phyloP scores from a whole-genome alignment of 306 rosid species.

The Sphenostylis stenocarpa region DNA sequence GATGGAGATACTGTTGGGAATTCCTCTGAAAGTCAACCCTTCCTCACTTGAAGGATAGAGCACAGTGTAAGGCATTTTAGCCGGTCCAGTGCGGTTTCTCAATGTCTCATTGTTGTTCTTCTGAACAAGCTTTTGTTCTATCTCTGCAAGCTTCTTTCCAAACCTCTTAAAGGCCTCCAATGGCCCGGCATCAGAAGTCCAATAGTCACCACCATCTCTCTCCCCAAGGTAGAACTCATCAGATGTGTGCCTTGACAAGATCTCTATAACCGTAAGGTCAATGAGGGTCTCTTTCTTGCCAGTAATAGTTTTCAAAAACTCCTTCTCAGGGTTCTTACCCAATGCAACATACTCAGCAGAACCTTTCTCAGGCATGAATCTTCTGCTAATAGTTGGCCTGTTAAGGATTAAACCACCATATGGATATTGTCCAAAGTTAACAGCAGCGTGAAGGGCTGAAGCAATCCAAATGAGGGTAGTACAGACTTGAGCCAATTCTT shows the following conservation, averaged over 20 bases:
- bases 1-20: constrained; percentile 68
- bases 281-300: constrained; percentile 48
- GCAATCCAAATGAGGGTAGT: constrained; percentile 63
- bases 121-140: neutral
- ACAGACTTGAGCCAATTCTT: constrained; percentile 43
- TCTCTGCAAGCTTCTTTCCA: constrained; percentile 22
- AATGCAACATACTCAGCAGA: constrained; percentile 54
- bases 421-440: constrained; percentile 63
- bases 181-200: constrained; percentile 33
- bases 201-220: constrained; percentile 31
- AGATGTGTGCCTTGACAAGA: constrained; percentile 62
- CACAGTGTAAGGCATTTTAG: constrained; percentile 62
- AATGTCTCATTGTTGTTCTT: constrained; percentile 4
- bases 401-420: constrained; percentile 65
- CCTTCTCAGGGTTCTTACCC: constrained; percentile 43
- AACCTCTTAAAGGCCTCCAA: constrained; percentile 34
- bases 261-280: constrained; percentile 55
- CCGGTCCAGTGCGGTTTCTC: constrained; percentile 39
- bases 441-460: constrained; percentile 68
- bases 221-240: constrained; percentile 57
- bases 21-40: constrained; percentile 68
- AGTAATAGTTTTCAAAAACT: constrained; percentile 54
- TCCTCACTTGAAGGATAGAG: constrained; percentile 55
- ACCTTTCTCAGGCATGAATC: constrained; percentile 56
- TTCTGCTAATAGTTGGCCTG: constrained; percentile 58